A percentile compares a stretch with the other conserved stretches of the same genome.
Evolutionary conservation across 2,329 filamentous ascomycete species (phyloP).

Genomic region (Teratosphaeria epicoccoides): DNA sequence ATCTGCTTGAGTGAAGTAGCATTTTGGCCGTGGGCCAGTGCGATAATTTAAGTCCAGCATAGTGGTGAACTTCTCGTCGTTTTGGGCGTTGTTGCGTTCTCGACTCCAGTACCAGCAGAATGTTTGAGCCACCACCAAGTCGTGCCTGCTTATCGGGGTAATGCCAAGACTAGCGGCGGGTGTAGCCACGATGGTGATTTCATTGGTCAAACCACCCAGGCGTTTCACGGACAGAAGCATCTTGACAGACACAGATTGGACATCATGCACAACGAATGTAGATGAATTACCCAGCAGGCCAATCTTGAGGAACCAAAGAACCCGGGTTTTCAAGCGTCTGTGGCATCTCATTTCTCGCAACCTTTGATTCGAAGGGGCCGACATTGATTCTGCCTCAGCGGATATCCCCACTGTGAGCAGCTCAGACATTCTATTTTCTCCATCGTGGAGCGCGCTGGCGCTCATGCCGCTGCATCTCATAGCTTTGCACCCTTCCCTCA

Average conservation of each 20-base stretch:
- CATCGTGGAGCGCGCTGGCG: not conserved
- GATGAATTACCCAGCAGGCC: not conserved
- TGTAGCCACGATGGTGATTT: not conserved
- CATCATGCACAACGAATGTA: not conserved
- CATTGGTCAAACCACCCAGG: no score
- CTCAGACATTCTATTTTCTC: not conserved
- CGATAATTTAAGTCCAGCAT: slow-evolving; percentile 5
- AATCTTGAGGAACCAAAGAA: not conserved
- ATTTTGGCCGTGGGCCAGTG: slow-evolving; percentile 42
- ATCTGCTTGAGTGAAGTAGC: slow-evolving; percentile 59
- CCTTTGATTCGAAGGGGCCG: not conserved
- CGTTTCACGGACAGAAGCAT: no score
- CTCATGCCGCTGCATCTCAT: not conserved
- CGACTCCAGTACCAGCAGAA: no score
- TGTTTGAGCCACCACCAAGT: no score
- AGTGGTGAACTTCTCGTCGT: not conserved
- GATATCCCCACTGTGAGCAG: not conserved
- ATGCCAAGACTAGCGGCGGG: not conserved
- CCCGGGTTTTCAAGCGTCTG: not conserved
- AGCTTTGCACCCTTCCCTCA: not conserved
- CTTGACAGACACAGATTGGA: not conserved
- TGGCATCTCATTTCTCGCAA: not conserved
- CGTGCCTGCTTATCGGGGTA: not conserved
- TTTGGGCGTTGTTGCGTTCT: not conserved
- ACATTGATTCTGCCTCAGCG: not conserved